Base-by-base conservation (phyloP, 148 eudicot species). In the Silene conica region DNA sequence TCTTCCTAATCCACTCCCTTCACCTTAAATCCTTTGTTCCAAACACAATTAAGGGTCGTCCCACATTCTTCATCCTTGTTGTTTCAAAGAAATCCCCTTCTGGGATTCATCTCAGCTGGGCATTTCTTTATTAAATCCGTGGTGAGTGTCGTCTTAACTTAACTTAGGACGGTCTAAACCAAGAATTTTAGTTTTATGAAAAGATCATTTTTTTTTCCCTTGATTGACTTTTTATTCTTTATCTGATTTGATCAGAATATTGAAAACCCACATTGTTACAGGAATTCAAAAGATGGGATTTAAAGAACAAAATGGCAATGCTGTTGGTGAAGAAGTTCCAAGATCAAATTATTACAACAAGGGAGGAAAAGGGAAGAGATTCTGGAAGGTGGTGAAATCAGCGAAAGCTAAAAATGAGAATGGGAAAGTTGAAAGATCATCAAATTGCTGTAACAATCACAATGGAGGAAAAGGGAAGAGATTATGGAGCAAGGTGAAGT, bases 401-500 rank as follows among this genome's bases (percentile, higher is more conserved):
- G 43, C 3, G 54, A 67, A 68, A 68, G 20, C 52, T 54, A 74
- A 55, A 63, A 69, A 72, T 55, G 74, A 45, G 63, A 63, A 63
- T 6, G 18, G 67, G 46, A 11, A 4, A 61, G 13, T 31, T 45
- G 8, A 71, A 65, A 41, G 59, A 55, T 46, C 72, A 14, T 46
- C 72, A 14, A 57, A 69, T 50, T 25, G 46, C 18, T 69, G 28
- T 34, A n/a, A 28, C 14, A 55, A 65, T 2, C 1, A 26, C 15
- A 80, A 82, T 22, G 86, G 79, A 23, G 88, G 85, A 43, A 91
- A 88, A 76, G 92, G 91, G 83, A 89, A 91, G 83, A 84, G 84
- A 50, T 78, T 91, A 62, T 91, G 97, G 98, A 93, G 87, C 83
- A 89, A 88, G 82, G 92, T 91, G 70, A 90, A 81, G 78, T 91